These are phyloP conservation scores for Cyclotella choctawhatcheeana DNA, from an alignment of 108 stramenopile genomes.

Conservation along the genomic window DNA sequence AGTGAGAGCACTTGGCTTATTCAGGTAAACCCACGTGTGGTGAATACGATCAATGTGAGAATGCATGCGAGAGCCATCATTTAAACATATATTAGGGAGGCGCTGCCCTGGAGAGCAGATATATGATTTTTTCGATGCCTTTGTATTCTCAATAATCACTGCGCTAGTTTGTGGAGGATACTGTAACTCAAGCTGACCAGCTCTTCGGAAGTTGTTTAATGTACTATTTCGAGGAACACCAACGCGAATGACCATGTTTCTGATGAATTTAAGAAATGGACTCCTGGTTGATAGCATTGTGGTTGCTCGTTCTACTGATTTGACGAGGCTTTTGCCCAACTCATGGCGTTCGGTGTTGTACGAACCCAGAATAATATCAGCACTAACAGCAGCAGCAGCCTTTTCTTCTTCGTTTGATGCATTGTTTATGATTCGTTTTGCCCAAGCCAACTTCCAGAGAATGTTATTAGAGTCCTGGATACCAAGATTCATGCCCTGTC, in stretches of 20 bases:
- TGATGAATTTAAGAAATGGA: neutral
- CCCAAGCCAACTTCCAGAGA: slow-evolving; percentile 20
- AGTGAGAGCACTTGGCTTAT: neutral
- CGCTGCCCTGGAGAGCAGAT: slow-evolving; percentile 13
- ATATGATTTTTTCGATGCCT: neutral
- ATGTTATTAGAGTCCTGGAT: slow-evolving; percentile 5
- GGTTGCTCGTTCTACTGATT: neutral
- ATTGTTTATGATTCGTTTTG: neutral
- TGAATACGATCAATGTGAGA: slow-evolving; percentile 3
- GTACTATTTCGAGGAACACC: neutral
- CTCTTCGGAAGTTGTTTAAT: neutral
- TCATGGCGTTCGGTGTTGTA: slow-evolving; percentile 11
- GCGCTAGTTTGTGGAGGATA: slow-evolving; percentile 6
- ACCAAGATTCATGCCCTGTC: slow-evolving; percentile 20
- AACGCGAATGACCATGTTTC: neutral
- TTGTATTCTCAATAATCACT: neutral
- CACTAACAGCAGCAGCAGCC: neutral
- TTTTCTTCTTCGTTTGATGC: neutral
- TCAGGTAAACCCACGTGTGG: slow-evolving; percentile 6
- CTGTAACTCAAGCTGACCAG: slow-evolving; percentile 8
- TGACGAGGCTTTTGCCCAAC: neutral
- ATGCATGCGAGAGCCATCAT: neutral
- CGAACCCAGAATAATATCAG: neutral
- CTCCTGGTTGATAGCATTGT: neutral
- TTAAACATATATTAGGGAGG: neutral